A percentile compares a stretch with the other conserved stretches of the same genome.
Evolutionary conservation across 306 rosid species (phyloP).

Genomic region (Dalbergia cultrata): DNA sequence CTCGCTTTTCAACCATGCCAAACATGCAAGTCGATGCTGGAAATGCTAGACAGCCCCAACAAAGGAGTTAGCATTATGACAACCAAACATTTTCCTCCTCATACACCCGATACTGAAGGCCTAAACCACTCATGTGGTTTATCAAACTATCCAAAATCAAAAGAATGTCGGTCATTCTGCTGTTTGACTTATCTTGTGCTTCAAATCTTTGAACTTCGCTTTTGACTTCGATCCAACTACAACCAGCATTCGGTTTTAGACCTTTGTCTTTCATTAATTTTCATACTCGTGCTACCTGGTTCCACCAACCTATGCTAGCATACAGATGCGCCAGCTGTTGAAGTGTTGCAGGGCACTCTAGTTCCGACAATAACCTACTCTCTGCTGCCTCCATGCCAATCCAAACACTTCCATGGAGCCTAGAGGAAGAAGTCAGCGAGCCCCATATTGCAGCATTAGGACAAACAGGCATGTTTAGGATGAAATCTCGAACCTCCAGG

Average conservation of each 20-base stretch:
- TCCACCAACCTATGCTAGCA: slow-evolving; percentile 77
- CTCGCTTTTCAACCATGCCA: slow-evolving; percentile 7
- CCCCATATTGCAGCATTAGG: slow-evolving; percentile 93
- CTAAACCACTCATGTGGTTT: slow-evolving; percentile 68
- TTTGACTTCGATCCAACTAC: slow-evolving; percentile 81
- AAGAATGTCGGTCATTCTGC: slow-evolving; percentile 57
- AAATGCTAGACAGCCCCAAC: slow-evolving; percentile 7
- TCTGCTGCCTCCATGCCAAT: slow-evolving; percentile 82
- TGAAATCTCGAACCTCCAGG: slow-evolving; percentile 69
- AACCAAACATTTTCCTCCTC: slow-evolving; percentile 49
- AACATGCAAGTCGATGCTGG: slow-evolving; percentile 21
- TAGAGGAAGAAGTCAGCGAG: slow-evolving; percentile 77
- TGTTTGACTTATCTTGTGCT: slow-evolving; percentile 70
- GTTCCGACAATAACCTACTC: slow-evolving; percentile 70
- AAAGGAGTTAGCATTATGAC: slow-evolving; percentile 35
- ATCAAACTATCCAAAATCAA: slow-evolving; percentile 59
- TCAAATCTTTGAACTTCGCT: slow-evolving; percentile 67
- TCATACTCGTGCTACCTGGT: slow-evolving; percentile 63
- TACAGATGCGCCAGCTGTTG: slow-evolving; percentile 76
- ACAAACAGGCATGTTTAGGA: slow-evolving; percentile 68
- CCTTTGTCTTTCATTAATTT: slow-evolving; percentile 78
- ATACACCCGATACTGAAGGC: slow-evolving; percentile 46
- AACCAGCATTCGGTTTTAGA: slow-evolving; percentile 72
- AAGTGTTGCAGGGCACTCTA: slow-evolving; percentile 73
- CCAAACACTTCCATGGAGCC: slow-evolving; percentile 75